Evolutionary conservation across 1,284 basidiomycete species (phyloP), one percentile per base, ranked within the genome.

Genomic region (Waitea zeae): DNA sequence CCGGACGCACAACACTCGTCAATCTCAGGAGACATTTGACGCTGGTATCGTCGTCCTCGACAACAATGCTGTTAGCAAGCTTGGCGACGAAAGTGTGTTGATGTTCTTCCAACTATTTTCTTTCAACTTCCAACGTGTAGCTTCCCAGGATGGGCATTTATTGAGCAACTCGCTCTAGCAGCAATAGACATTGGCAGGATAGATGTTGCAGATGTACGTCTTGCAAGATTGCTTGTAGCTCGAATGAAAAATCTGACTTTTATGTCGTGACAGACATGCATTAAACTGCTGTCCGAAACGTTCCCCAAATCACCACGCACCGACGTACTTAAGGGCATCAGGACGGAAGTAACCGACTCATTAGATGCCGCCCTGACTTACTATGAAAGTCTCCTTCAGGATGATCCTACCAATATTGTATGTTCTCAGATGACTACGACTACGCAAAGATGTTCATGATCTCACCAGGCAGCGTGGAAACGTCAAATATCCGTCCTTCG

Each of bases 111-210:
- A 22, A 12, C 13, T 27, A 30, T 13, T 17, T 11, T 31, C 13
- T 14, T 7, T n/a, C 24, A 7, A 26, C n/a, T 29, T 9, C 3
- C 12, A 9, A 17, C n/a, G 12, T 13, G 14, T 30, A 13, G 30
- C 20, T 14, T 17, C 17, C 18, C n/a, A 89, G 84, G 67, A 43
- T 95, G 88, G 87, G 66, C 77, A 2, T 74, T 89, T 41, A 58
- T 92, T 12, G 93, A 97, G 50, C 90, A 96, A 49, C 61, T 96
- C 1, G 73, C 77, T 3, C 61, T 92, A 26, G 87, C 93, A 2
- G 73, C 93, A 1, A 59, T 95, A 35, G 92, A 97, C 48, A 54
- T 86, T 12, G 84, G 83, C 12, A 63, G 76, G 36, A 47, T 79
- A 27, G 71, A 83, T 35, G 57, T 88, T n/a, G 87, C 92, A 15